Percentiles rank a stretch among this genome's conserved stretches.
Conservation (phyloP, 2,329 filamentous ascomycete genomes). For the Colletotrichum sansevieriae region DNA sequence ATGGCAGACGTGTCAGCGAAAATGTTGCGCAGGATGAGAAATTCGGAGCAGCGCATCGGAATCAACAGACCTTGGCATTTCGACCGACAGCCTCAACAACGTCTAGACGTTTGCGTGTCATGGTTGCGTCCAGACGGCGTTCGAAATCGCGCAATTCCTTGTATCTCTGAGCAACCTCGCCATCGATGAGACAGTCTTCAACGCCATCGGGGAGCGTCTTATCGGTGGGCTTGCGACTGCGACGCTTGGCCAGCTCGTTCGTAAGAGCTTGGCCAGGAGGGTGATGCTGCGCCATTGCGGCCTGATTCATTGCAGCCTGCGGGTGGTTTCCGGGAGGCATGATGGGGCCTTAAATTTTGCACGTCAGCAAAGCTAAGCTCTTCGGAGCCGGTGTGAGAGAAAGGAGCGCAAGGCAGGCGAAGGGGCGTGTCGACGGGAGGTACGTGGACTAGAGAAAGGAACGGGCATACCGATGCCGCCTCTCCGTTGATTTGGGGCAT, state of each 20-base stretch:
- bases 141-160: conserved; percentile 87
- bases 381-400: neutral
- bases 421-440: neutral
- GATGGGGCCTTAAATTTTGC: conserved; percentile 61
- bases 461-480: conserved; percentile 64
- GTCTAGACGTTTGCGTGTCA: conserved; percentile 94
- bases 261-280: conserved; percentile 58
- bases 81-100: conserved; percentile 85
- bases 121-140: conserved; percentile 88
- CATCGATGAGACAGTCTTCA: conserved; percentile 80
- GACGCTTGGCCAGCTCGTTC: conserved; percentile 72
- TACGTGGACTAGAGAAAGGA: conserved; percentile 19
- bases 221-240: conserved; percentile 91
- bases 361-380: conserved; percentile 18
- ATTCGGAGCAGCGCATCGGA: neutral
- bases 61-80: conserved; percentile 72
- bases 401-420: neutral
- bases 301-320: conserved; percentile 64
- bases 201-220: conserved; percentile 94
- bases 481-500: conserved; percentile 62
- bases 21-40: neutral
- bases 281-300: conserved; percentile 66
- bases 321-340: conserved; percentile 67
- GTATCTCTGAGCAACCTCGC: conserved; percentile 83
- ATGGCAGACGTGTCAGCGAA: conserved; percentile 15